Percentiles rank a stretch among this genome's conserved stretches.
Conservation (phyloP, 257 asterid genomes). For the Solanum chiquidenum region DNA sequence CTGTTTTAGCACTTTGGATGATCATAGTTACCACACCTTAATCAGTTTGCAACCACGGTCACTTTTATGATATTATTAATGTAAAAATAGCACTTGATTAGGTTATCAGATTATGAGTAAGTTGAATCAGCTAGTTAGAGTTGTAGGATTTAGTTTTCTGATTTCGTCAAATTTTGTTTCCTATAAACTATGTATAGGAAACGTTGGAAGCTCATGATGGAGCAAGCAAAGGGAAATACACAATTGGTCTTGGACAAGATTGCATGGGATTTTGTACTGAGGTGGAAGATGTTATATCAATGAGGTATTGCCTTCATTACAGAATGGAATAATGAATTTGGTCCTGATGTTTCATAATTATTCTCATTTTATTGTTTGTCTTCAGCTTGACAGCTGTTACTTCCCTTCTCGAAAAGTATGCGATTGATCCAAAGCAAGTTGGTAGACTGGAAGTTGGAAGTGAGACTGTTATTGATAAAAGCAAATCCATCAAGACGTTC, state of each 20-base stretch:
- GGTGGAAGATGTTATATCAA: conserved; percentile 97
- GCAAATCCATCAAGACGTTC: conserved; percentile 97
- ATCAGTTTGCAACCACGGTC: not conserved
- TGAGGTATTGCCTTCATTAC: conserved; percentile 46
- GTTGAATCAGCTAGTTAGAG: not conserved
- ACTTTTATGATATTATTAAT: not conserved
- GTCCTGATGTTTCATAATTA: not conserved
- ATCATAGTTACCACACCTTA: not conserved
- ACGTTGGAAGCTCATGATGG: conserved; percentile 93
- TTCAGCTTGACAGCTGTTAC: conserved; percentile 91
- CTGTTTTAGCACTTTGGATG: not conserved
- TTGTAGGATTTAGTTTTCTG: not conserved
- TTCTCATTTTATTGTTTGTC: conserved; percentile 3
- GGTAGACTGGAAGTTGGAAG: conserved; percentile 99
- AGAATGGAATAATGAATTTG: not conserved
- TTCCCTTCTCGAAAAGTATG: conserved; percentile 80
- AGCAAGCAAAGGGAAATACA: conserved; percentile 98
- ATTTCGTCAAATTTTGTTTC: not conserved
- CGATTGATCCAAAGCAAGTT: conserved; percentile 70
- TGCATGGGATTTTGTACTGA: conserved; percentile 96
- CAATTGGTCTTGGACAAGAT: conserved; percentile 99
- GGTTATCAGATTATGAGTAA: not conserved
- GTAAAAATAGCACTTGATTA: not conserved
- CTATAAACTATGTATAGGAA: conserved; percentile 35
- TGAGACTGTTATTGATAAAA: conserved; percentile 95